A percentile compares a stretch with the other conserved stretches of the same genome.
phyloP scores from a whole-genome alignment of 352 stramenopile genomes.

The Phytophthora rubi region DNA sequence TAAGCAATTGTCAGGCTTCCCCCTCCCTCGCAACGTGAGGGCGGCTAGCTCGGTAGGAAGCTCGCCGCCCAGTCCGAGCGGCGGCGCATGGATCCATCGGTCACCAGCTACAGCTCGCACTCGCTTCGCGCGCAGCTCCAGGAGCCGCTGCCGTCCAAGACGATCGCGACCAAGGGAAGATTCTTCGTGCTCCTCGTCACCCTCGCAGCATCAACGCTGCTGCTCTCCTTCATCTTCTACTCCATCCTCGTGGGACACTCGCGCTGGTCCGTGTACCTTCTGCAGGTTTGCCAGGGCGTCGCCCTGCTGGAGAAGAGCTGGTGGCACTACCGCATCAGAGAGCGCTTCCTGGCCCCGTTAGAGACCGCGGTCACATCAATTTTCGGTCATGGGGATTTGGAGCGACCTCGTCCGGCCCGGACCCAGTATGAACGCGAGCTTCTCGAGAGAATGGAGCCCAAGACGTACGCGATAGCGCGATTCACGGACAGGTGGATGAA shows the following conservation, averaged over 20 bases:
- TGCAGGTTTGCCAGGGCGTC: slow-evolving; percentile 51
- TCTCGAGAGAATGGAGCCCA: slow-evolving; percentile 39
- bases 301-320: slow-evolving; percentile 58
- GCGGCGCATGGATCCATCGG: slow-evolving; percentile 25
- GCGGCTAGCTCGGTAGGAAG: slow-evolving; percentile 31
- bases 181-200: slow-evolving; percentile 27
- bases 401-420: slow-evolving; percentile 16
- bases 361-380: slow-evolving; percentile 19
- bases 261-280: slow-evolving; percentile 39
- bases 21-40: slow-evolving; percentile 11
- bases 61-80: slow-evolving; percentile 30
- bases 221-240: slow-evolving; percentile 45
- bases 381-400: slow-evolving; percentile 19
- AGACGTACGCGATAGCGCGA: slow-evolving; percentile 27
- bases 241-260: slow-evolving; percentile 44
- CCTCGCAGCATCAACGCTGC: slow-evolving; percentile 20
- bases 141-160: slow-evolving; percentile 22
- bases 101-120: slow-evolving; percentile 20
- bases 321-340: slow-evolving; percentile 71
- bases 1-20: neutral
- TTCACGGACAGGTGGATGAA: slow-evolving; percentile 41
- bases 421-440: slow-evolving; percentile 32
- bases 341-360: slow-evolving; percentile 54
- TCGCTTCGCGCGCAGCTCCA: slow-evolving; percentile 5
- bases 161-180: slow-evolving; percentile 14